These are phyloP conservation scores for Noccaea bulbosa DNA, from an alignment of 345 rosid genomes.

Conservation along the genomic window DNA sequence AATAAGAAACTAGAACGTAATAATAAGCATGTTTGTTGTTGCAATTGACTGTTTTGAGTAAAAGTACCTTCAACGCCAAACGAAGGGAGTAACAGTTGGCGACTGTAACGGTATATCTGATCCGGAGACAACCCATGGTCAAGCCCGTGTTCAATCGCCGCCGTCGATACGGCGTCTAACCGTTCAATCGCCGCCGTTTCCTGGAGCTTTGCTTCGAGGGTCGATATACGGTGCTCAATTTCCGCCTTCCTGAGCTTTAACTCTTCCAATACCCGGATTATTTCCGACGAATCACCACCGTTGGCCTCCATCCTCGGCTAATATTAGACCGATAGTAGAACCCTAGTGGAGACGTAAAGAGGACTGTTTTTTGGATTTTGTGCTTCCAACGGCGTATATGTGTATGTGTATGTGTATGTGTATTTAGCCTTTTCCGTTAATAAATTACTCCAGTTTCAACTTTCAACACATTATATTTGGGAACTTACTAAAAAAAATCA, in stretches of 20 bases:
- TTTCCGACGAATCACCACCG: conserved; percentile 40
- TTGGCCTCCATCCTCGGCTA: conserved; percentile 45
- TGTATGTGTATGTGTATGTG: too few species aligned
- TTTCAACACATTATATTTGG: too few species aligned
- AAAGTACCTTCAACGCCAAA: conserved; percentile 82
- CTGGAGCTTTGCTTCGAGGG: conserved; percentile 71
- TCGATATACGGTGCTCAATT: conserved; percentile 64
- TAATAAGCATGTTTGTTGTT: background rate
- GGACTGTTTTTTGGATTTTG: too few species aligned
- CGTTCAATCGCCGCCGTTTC: conserved; percentile 33
- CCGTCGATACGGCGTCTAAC: conserved; percentile 40
- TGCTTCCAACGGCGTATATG: too few species aligned
- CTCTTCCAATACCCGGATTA: conserved; percentile 51
- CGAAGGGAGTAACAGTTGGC: conserved; percentile 86
- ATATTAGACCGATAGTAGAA: conserved; percentile 13
- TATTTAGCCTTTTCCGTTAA: too few species aligned
- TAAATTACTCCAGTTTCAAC: too few species aligned
- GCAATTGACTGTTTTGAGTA: background rate
- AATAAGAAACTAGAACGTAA: background rate
- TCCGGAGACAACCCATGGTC: conserved; percentile 66
- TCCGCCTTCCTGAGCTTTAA: conserved; percentile 56
- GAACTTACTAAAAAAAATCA: too few species aligned
- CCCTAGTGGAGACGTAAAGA: too few species aligned
- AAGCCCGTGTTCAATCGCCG: conserved; percentile 42
- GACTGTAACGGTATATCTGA: conserved; percentile 85